Evolutionary conservation across 1,139 yeast genomes (phyloP).

Genomic region (Candida sanyaensis): DNA sequence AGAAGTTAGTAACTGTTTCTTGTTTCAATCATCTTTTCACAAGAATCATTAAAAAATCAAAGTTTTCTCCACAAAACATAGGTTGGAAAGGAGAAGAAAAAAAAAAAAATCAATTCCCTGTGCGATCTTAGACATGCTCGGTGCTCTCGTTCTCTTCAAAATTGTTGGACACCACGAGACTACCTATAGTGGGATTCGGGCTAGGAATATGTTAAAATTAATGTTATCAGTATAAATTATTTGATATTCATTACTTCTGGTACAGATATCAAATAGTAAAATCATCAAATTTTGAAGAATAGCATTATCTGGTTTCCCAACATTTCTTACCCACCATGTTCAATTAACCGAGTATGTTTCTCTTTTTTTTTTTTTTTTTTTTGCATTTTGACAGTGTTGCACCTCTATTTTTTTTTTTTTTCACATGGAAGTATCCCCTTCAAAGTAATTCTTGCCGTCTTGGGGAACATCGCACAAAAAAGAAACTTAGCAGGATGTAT

Average conservation of each 20-base stretch:
- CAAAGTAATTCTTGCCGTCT: background rate
- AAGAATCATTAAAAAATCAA: background rate
- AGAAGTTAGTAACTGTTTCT: background rate
- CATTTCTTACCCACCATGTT: background rate
- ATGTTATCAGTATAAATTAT: background rate
- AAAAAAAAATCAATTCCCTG: background rate
- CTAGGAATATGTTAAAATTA: no score
- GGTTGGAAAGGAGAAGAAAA: background rate
- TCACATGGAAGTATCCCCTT: background rate
- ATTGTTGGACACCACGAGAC: background rate
- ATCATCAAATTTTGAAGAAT: no score
- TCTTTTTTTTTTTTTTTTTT: background rate
- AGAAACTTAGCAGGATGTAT: background rate
- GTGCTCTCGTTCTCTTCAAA: background rate
- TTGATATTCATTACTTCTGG: background rate
- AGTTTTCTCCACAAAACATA: constrained; percentile 1
- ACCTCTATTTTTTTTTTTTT: background rate
- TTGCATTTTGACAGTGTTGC: background rate
- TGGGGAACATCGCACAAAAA: background rate
- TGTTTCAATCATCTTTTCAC: background rate
- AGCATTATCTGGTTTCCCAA: background rate
- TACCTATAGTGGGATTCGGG: background rate
- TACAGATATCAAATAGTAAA: background rate
- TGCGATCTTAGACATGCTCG: background rate
- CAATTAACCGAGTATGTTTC: constrained; percentile 1